phyloP scores from a whole-genome alignment of 129 eudicot genomes.

The Saposhnikovia divaricata region DNA sequence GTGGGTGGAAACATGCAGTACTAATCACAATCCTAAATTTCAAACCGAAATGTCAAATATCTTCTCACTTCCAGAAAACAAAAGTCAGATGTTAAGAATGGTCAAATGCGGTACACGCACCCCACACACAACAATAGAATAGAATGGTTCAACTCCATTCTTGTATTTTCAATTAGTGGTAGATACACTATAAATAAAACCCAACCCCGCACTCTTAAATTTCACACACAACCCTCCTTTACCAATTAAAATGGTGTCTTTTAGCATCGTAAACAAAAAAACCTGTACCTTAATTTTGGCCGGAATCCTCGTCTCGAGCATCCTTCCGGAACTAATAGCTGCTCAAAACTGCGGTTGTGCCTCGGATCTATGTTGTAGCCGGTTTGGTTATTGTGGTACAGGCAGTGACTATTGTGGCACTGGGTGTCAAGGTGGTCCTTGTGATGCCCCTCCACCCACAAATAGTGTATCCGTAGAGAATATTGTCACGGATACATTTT shows the following conservation, averaged over 20 bases:
- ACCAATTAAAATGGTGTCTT: neutral
- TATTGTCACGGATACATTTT: slow-evolving; percentile 8
- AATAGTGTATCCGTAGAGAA: neutral
- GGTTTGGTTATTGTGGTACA: slow-evolving; percentile 21
- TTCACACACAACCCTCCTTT: neutral
- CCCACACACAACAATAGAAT: neutral
- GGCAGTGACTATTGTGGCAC: slow-evolving; percentile 20
- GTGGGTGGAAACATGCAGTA: too few relatives aligned
- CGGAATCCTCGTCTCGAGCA: slow-evolving; percentile 1
- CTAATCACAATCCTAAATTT: too few relatives aligned
- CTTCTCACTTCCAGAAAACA: neutral
- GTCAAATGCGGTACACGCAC: neutral
- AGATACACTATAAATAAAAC: neutral
- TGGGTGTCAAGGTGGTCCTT: slow-evolving; percentile 22
- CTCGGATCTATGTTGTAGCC: slow-evolving; percentile 21
- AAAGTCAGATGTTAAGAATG: neutral
- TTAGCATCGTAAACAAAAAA: neutral
- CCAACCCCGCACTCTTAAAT: neutral
- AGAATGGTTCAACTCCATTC: neutral
- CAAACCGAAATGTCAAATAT: neutral
- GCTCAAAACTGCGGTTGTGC: slow-evolving; percentile 24
- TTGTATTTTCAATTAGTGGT: too few relatives aligned
- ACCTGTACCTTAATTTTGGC: neutral
- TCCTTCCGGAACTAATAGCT: neutral
- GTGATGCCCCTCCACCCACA: neutral